Base-by-base conservation (phyloP, 2,329 filamentous ascomycete genomes). In the Alternaria ethzedia region DNA sequence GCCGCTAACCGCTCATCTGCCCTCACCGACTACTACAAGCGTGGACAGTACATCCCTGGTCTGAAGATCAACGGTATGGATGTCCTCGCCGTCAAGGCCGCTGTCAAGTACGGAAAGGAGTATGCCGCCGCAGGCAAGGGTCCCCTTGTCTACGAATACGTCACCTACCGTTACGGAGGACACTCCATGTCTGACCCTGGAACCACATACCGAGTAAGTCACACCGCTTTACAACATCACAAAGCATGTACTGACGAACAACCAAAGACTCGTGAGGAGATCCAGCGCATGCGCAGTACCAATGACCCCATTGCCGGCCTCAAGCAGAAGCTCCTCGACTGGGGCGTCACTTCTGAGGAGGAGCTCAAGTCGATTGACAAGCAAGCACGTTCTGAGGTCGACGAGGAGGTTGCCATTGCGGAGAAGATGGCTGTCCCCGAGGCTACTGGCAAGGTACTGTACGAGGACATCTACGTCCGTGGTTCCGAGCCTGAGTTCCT, bases 21-120 rank as follows among this genome's bases (percentile, higher is more conserved):
- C 76, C 85, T 97, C 80, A 98, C 96, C 82, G 96, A 99, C 83
- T 99, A 99, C 90, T 98, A 99, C 90, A 98, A 98, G 91, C 95
- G 96, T 85, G 96, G 96, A 72, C 96, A 99, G 86, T 99, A 98
- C 87, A 99, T 99, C 74, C 95, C 96, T 62, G 96, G 96, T 86
- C 89, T 99, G 77, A 99, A 99, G 89, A 93, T 99, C 83, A 99
- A 99, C 85, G 96, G 93, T 79, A 99, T 99, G 96, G 96, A 99
- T 81, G 94, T 97, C 75, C 91, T 99, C 68, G 95, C 96, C 69
- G 95, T 97, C 82, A 97, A 97, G 88, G 94, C 95, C 57, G 96
- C 96, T 70, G 94, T 97, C 77, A 87, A 95, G 84, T 94, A 97
- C 86, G 94, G 91, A 79, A 97, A 96, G 86, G 88, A 97, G 79